Percentiles rank a stretch among this genome's conserved stretches.
phyloP scores from a whole-genome alignment of 345 rosid genomes.

The Citrus inodora region DNA sequence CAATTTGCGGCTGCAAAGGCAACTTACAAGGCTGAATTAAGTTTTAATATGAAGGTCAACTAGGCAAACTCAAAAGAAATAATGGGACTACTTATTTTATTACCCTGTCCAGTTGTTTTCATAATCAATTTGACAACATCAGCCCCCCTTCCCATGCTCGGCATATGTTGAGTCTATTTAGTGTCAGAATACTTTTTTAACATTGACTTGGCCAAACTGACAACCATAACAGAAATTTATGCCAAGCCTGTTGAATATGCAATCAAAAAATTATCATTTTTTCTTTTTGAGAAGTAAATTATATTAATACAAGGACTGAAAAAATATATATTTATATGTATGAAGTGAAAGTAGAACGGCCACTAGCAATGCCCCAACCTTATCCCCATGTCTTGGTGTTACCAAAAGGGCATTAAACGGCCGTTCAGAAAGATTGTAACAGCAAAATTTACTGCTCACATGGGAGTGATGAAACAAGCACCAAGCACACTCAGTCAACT shows the following conservation, averaged over 20 bases:
- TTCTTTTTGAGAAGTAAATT: background rate
- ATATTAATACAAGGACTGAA: background rate
- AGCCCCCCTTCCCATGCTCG: no score
- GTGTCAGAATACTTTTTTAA: no score
- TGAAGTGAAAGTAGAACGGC: background rate
- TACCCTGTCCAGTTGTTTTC: no score
- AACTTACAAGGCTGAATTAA: background rate
- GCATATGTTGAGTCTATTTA: no score
- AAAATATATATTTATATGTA: background rate
- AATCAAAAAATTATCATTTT: background rate
- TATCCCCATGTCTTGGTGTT: background rate
- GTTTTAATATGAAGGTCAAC: background rate
- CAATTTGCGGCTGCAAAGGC: background rate
- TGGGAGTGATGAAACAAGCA: slow-evolving; percentile 5
- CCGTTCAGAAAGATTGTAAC: slow-evolving; percentile 8
- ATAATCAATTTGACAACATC: no score
- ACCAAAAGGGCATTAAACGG: slow-evolving; percentile 1
- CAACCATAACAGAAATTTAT: background rate
- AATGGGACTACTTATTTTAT: no score
- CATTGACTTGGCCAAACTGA: no score
- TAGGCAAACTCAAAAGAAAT: background rate
- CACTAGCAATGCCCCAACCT: background rate
- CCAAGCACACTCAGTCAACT: slow-evolving; percentile 10
- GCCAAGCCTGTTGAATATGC: background rate
- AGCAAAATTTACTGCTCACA: slow-evolving; percentile 10